These are phyloP conservation scores for Rhynchosporium secalis DNA, from an alignment of 2,329 filamentous ascomycete species.

Conservation along the genomic window DNA sequence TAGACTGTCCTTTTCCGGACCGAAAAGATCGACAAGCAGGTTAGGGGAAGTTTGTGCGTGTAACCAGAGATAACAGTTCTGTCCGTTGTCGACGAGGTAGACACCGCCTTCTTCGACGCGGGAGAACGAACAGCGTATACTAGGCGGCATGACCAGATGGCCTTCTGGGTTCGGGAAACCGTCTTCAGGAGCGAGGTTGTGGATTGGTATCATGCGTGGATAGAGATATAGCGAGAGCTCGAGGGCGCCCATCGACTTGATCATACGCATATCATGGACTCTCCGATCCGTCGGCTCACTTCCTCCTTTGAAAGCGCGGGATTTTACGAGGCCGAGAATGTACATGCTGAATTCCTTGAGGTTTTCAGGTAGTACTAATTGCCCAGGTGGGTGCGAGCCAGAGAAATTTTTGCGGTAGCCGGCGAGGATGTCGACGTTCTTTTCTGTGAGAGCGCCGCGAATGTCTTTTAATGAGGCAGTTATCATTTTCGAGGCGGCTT, in stretches of 20 bases:
- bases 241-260: conserved; percentile 81
- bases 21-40: conserved; percentile 86
- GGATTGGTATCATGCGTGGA: conserved; percentile 86
- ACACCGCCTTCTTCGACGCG: conserved; percentile 89
- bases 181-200: conserved; percentile 83
- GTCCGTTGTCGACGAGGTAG: conserved; percentile 94
- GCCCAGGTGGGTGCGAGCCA: conserved; percentile 79
- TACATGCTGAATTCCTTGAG: conserved; percentile 98
- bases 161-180: conserved; percentile 88
- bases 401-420: conserved; percentile 92
- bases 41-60: conserved; percentile 92
- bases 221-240: conserved; percentile 93
- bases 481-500: conserved; percentile 82
- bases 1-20: conserved; percentile 68
- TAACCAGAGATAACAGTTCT: conserved; percentile 88
- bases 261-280: conserved; percentile 86
- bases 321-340: conserved; percentile 86
- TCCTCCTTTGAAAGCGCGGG: conserved; percentile 88
- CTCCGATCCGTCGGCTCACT: conserved; percentile 87
- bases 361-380: conserved; percentile 92
- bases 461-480: conserved; percentile 80
- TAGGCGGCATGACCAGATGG: conserved; percentile 79
- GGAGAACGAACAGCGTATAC: conserved; percentile 80
- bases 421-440: conserved; percentile 87
- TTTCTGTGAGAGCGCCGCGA: conserved; percentile 79